Conservation (phyloP, 2,329 filamentous ascomycete species). For the Apiospora marii region DNA sequence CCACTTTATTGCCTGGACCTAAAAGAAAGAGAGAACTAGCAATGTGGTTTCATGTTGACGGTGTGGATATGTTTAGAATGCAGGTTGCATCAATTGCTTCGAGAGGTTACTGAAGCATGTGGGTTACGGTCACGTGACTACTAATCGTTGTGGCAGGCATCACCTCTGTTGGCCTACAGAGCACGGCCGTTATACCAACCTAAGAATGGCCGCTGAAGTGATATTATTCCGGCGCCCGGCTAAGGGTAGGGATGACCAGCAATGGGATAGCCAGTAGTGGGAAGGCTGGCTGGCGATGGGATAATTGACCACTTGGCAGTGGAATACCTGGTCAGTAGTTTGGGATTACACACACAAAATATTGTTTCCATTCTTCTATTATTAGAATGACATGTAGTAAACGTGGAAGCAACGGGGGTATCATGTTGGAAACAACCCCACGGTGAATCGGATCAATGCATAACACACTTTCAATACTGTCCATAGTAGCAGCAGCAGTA, state of each 20-base stretch:
- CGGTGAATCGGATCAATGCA: background rate
- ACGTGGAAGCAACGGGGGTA: constrained; percentile 6
- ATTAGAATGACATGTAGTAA: constrained; percentile 1
- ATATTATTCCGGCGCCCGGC: background rate
- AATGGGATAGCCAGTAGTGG: background rate
- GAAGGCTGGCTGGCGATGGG: too few relatives aligned
- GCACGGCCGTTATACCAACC: background rate
- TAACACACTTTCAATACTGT: background rate
- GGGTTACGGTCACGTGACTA: background rate
- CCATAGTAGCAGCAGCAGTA: background rate
- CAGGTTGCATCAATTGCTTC: background rate
- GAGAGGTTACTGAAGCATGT: background rate
- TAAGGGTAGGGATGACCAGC: background rate
- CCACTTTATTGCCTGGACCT: background rate
- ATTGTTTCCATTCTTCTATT: constrained; percentile 5
- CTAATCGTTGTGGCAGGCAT: background rate
- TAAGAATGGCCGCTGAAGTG: too few relatives aligned
- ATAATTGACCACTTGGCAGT: background rate
- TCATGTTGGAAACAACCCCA: constrained; percentile 18
- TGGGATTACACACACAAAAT: background rate
- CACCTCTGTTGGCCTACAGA: background rate
- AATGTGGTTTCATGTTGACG: background rate
- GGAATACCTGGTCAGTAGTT: background rate
- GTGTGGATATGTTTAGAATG: too few relatives aligned
- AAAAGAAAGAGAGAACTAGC: background rate